Evolutionary conservation across 139 green algal genomes (phyloP), one percentile per base, ranked within the genome.

Genomic region (Coccomyxa sp.): DNA sequence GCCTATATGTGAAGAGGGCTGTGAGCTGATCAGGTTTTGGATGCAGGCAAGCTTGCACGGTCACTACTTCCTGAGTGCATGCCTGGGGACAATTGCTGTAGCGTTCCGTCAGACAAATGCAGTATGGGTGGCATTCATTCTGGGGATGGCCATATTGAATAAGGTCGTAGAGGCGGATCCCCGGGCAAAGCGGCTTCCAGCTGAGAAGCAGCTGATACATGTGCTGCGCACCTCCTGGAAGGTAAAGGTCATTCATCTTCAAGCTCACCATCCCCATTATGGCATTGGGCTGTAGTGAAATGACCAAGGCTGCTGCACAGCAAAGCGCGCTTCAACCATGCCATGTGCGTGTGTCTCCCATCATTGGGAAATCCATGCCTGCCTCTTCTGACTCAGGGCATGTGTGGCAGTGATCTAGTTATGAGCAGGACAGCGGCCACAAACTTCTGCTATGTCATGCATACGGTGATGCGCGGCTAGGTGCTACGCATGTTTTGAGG

Each of bases 71-170:
- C 33, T 84, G 40, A 70, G 84, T 0, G 87, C 76, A 8, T 34
- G 86, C 39, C 77, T 87, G 39, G 90, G 70, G 0, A 86, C 78
- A 0, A 79, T 74, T 16, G 89, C 95, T 7, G 84, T 96, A 10
- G 34, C 86, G 0, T 90, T 95, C 78, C 84, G 95, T 39, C 95
- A 99, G 83, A 99, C 94, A 18, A 98, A 98, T 80, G 93, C 88
- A 5, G 92, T 98, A 29, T 99, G 95, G 95, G 86, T 89, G 3
- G 83, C 84, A 0, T 97, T 97, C 76, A 83, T 90, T 16, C 55
- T 81, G 12, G 71, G 9, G 7, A 24, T 10, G 16, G 27, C n/a
- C 14, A 29, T 71, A 29, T 10, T 71, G 64, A 34, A 29, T 22
- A 18, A 29, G 64, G 64, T 34, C 24, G n/a, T 34, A 64, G 50